Evolutionary conservation across 2,329 filamentous ascomycete genomes (phyloP).

Genomic region (Paramyrothecium roridum): DNA sequence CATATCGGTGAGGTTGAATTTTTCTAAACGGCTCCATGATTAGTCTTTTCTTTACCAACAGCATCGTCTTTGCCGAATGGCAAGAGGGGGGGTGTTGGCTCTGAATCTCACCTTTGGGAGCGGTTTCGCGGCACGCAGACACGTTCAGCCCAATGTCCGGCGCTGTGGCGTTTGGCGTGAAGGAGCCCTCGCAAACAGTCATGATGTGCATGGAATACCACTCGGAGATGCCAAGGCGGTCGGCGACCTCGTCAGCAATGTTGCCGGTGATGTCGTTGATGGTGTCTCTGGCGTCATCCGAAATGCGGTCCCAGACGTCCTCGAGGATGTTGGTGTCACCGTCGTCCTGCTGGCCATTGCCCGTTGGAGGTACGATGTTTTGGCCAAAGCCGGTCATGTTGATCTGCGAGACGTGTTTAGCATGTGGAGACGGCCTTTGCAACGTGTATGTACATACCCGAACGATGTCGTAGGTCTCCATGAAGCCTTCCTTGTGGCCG

Average conservation of each 20-base stretch:
- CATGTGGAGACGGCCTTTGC: neutral
- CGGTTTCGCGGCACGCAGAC: conserved; percentile 40
- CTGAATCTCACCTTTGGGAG: conserved; percentile 36
- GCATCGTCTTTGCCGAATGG: too few relatives aligned
- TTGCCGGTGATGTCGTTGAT: conserved; percentile 37
- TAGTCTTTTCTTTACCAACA: conserved; percentile 4
- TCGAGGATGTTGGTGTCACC: conserved; percentile 19
- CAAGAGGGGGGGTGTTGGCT: too few relatives aligned
- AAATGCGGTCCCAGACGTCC: conserved; percentile 25
- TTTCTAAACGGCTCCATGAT: conserved; percentile 17
- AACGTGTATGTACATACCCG: conserved; percentile 24
- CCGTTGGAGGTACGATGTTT: conserved; percentile 22
- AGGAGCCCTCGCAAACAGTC: conserved; percentile 43
- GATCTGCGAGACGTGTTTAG: conserved; percentile 17
- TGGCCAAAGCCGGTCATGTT: conserved; percentile 36
- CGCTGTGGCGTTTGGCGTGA: conserved; percentile 38
- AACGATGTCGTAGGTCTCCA: conserved; percentile 39
- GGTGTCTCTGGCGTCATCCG: conserved; percentile 30
- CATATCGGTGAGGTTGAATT: conserved; percentile 44
- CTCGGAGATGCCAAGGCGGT: conserved; percentile 42
- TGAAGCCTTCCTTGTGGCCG: conserved; percentile 35
- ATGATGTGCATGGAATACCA: conserved; percentile 52
- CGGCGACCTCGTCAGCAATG: conserved; percentile 35
- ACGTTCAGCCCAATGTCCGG: conserved; percentile 34
- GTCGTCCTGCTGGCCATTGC: conserved; percentile 18